These are phyloP conservation scores for Nadsonia commutata DNA, from an alignment of 1,139 yeast genomes.

Conservation along the genomic window DNA sequence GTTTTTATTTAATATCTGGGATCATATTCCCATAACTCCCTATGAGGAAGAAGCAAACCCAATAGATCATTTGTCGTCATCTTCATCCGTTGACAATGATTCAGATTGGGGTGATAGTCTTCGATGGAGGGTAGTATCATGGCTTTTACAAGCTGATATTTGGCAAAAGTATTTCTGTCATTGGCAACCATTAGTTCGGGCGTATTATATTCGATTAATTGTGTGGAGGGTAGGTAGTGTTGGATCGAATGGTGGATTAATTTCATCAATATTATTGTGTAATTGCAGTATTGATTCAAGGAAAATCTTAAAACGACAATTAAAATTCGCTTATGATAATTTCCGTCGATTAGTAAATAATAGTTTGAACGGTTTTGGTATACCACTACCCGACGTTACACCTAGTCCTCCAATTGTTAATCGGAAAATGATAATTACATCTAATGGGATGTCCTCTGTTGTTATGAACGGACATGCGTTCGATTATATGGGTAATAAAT, in stretches of 20 bases:
- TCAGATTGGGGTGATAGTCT: conserved; percentile 12
- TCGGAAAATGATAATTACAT: conserved; percentile 30
- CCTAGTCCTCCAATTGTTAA: conserved; percentile 39
- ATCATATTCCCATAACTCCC: conserved; percentile 35
- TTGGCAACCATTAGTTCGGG: conserved; percentile 66
- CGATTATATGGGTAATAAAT: too few species aligned
- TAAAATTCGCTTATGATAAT: conserved; percentile 14
- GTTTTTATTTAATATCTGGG: conserved; percentile 63
- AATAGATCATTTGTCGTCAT: conserved; percentile 12
- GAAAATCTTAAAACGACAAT: conserved; percentile 14
- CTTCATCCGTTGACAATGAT: too few species aligned
- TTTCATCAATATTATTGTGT: conserved; percentile 17
- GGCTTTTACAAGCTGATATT: conserved; percentile 35
- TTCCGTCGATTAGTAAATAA: conserved; percentile 12
- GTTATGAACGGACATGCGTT: too few species aligned
- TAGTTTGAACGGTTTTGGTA: conserved; percentile 8
- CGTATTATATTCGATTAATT: conserved; percentile 50
- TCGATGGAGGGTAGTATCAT: conserved; percentile 16
- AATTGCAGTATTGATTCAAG: conserved; percentile 20
- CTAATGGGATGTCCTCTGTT: conserved; percentile 2
- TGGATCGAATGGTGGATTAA: conserved; percentile 17
- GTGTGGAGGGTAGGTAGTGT: conserved; percentile 50
- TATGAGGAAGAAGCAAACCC: conserved; percentile 5
- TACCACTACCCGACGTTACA: conserved; percentile 17
- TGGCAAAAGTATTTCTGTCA: conserved; percentile 54